Evolutionary conservation across 164 flowering plant species (phyloP).

Genomic region (Euptelea pleiosperma): DNA sequence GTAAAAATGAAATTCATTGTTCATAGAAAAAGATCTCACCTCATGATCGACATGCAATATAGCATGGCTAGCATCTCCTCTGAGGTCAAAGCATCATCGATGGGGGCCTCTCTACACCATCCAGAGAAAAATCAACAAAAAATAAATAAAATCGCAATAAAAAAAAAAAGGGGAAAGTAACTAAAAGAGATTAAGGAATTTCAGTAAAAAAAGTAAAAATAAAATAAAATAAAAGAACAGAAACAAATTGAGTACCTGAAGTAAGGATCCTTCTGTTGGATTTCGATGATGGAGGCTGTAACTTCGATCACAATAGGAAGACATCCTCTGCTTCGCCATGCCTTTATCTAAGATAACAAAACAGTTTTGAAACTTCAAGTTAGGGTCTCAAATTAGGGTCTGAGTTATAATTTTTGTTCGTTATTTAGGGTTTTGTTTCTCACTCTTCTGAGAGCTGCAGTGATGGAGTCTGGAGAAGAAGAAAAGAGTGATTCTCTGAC

Average conservation of each 20-base stretch:
- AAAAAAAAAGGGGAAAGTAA: constrained; percentile 2
- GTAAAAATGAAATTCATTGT: background rate
- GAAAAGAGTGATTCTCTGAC: constrained; percentile 75
- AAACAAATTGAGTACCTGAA: constrained; percentile 38
- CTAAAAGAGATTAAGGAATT: background rate
- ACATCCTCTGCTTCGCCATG: constrained; percentile 84
- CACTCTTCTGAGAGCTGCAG: constrained; percentile 58
- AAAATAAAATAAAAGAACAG: background rate
- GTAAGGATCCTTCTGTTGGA: constrained; percentile 71
- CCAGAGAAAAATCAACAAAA: background rate
- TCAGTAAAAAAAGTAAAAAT: background rate
- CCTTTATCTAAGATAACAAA: constrained; percentile 39
- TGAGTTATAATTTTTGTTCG: background rate
- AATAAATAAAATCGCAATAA: background rate
- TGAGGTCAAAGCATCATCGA: constrained; percentile 31
- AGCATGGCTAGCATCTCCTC: constrained; percentile 73
- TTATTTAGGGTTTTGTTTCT: constrained; percentile 8
- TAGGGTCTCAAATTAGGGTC: background rate
- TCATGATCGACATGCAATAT: constrained; percentile 76
- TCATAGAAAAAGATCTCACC: constrained; percentile 32
- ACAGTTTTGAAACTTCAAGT: too few species aligned
- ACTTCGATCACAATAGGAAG: constrained; percentile 64
- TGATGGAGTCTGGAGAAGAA: constrained; percentile 44
- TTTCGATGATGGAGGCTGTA: constrained; percentile 64
- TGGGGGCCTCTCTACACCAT: constrained; percentile 27